phyloP scores from a whole-genome alignment of 2,329 filamentous ascomycete species.

The Penicillium sp. region DNA sequence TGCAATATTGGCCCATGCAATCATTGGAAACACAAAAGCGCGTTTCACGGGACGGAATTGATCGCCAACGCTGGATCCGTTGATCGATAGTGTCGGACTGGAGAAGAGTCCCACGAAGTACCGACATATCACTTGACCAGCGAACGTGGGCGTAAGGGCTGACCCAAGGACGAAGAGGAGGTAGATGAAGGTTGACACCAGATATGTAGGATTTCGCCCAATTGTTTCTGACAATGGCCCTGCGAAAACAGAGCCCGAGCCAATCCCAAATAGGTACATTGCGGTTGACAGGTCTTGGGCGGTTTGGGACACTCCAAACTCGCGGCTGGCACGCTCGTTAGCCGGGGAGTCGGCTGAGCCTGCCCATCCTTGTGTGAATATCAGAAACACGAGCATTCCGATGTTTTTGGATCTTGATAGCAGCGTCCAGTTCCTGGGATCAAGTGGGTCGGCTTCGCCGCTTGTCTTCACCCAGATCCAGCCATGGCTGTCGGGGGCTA shows the following conservation, averaged over 20 bases:
- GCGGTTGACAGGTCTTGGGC: not conserved
- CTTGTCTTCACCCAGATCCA: not conserved
- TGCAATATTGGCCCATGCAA: not conserved
- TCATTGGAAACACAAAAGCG: not conserved
- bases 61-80: not conserved
- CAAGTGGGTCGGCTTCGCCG: not conserved
- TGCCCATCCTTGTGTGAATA: not conserved
- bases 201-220: not conserved
- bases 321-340: not conserved
- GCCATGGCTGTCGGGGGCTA: not conserved
- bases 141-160: not conserved
- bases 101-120: constrained; percentile 2
- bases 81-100: not conserved
- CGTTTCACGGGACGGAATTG: constrained; percentile 1
- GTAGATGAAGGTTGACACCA: not conserved
- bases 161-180: not conserved
- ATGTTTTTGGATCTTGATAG: not conserved
- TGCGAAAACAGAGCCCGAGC: not conserved
- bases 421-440: not conserved
- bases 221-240: not conserved
- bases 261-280: not conserved
- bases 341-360: not conserved
- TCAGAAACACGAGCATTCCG: not conserved
- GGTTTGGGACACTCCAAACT: not conserved
- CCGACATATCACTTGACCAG: not conserved